Evolutionary conservation across 2,329 filamentous ascomycete species (phyloP).

Genomic region (Dactylonectria macrodidyma): DNA sequence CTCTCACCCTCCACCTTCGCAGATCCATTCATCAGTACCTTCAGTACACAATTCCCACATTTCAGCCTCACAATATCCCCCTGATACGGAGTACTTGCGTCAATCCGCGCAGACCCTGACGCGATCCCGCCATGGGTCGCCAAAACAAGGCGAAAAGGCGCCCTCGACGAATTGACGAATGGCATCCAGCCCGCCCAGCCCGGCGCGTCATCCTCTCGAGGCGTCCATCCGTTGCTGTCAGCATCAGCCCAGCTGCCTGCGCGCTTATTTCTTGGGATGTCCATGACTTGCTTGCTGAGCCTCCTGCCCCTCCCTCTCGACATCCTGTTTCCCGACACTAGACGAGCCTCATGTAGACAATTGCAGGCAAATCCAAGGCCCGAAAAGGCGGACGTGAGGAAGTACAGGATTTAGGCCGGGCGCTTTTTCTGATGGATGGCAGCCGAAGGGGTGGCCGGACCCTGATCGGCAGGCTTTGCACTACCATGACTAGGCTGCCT

Average conservation of each 20-base stretch:
- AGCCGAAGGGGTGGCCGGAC: constrained; percentile 12
- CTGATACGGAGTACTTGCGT: not conserved
- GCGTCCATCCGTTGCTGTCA: not conserved
- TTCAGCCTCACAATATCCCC: constrained; percentile 12
- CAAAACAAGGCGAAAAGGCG: constrained; percentile 11
- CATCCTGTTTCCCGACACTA: not conserved
- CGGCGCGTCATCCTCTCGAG: not conserved
- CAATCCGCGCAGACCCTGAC: not conserved
- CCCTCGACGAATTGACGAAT: not conserved
- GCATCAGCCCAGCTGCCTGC: constrained; percentile 3
- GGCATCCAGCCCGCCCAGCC: not conserved
- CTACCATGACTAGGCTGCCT: constrained; percentile 12
- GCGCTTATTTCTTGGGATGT: not conserved
- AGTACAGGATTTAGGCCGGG: not conserved
- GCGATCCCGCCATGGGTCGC: constrained; percentile 11
- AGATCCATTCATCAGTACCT: not conserved
- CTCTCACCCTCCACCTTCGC: constrained; percentile 1
- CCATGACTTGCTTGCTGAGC: not conserved
- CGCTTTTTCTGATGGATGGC: not conserved
- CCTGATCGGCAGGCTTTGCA: constrained; percentile 28
- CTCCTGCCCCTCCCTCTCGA: not conserved
- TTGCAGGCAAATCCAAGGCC: not conserved
- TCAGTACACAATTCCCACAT: not conserved
- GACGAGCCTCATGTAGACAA: not conserved
- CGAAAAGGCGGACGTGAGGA: constrained; percentile 9